These are phyloP conservation scores for Claviceps humidiphila DNA, from an alignment of 2,329 filamentous ascomycete genomes.

Conservation along the genomic window DNA sequence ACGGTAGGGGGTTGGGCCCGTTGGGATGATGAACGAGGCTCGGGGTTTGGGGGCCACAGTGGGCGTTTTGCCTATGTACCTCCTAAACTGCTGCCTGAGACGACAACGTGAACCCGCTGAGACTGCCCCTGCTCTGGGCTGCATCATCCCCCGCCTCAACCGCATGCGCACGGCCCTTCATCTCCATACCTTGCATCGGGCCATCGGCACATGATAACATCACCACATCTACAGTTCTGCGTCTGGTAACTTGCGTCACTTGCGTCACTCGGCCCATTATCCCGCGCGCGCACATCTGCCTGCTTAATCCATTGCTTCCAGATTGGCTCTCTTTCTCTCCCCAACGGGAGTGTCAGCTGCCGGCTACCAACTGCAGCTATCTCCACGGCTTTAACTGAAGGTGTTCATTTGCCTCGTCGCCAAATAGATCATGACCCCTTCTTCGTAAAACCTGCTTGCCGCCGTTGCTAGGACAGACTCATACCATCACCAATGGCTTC, in stretches of 20 bases:
- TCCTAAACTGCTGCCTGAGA: no score
- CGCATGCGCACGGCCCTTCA: not conserved
- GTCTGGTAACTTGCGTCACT: not conserved
- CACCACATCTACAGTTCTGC: not conserved
- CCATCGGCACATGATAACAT: not conserved
- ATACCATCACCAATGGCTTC: slow-evolving; percentile 23
- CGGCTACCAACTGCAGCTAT: no score
- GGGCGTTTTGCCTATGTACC: no score
- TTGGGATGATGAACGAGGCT: no score
- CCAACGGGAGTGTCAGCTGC: not conserved
- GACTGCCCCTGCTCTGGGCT: no score
- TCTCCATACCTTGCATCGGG: not conserved
- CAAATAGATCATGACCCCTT: not conserved
- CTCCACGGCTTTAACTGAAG: not conserved
- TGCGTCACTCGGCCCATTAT: not conserved
- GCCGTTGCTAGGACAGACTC: not conserved
- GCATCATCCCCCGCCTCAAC: not conserved
- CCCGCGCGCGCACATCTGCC: not conserved
- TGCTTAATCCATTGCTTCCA: not conserved
- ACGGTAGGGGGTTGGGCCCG: no score
- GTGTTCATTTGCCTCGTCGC: not conserved
- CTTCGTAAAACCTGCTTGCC: slow-evolving; percentile 7
- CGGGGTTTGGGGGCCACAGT: no score
- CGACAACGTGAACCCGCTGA: no score
- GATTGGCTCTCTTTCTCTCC: not conserved